A percentile compares a stretch with the other conserved stretches of the same genome.
phyloP scores from a whole-genome alignment of 306 rosid species.

The Urtica urens region DNA sequence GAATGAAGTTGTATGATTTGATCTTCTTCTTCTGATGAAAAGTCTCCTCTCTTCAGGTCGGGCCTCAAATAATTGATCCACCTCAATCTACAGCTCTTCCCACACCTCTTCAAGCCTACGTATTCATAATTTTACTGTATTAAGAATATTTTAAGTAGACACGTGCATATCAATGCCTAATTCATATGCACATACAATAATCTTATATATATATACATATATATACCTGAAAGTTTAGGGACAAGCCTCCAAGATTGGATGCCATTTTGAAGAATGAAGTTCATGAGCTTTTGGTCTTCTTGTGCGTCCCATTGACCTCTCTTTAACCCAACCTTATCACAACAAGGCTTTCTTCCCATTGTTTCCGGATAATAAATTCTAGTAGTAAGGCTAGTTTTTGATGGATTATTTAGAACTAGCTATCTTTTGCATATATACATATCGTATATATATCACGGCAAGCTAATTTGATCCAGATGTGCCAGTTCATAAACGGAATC shows the following conservation, averaged over 20 bases:
- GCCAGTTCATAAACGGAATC: too few relatives aligned
- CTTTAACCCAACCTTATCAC: conserved; percentile 74
- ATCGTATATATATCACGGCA: too few relatives aligned
- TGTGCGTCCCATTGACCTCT: conserved; percentile 89
- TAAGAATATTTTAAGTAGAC: background rate
- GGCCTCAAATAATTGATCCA: conserved; percentile 92
- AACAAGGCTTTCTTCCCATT: conserved; percentile 91
- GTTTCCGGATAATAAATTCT: too few relatives aligned
- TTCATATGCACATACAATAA: background rate
- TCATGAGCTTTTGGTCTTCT: conserved; percentile 74
- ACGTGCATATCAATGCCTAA: background rate
- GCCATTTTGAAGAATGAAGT: conserved; percentile 79
- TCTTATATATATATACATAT: background rate
- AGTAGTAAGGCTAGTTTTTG: too few relatives aligned
- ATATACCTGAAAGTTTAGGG: conserved; percentile 82
- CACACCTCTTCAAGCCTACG: conserved; percentile 74
- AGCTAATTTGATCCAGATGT: too few relatives aligned
- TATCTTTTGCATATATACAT: too few relatives aligned
- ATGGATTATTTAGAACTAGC: too few relatives aligned
- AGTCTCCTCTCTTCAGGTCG: conserved; percentile 75
- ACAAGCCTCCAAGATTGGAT: conserved; percentile 84
- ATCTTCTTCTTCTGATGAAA: conserved; percentile 65
- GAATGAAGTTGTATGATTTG: conserved; percentile 75
- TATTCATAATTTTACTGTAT: background rate
- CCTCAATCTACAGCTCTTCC: conserved; percentile 90